Evolutionary conservation across 495 filamentous ascomycete genomes (phyloP).

Genomic region (Podospora fimiseda): DNA sequence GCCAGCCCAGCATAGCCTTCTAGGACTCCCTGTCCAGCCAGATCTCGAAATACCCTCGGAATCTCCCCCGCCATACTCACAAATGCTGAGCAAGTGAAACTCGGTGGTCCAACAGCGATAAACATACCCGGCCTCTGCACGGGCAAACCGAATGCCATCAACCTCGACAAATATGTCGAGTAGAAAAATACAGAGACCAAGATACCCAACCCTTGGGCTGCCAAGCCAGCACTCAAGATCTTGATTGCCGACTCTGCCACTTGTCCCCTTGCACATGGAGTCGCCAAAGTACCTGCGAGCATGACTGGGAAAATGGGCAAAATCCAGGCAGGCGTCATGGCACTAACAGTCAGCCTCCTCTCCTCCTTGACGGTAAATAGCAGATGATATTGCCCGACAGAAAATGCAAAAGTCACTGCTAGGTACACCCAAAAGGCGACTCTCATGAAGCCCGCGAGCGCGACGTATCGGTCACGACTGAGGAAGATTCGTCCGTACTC

Average conservation of each 20-base stretch:
- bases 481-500: slow-evolving; percentile 48
- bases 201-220: slow-evolving; percentile 48
- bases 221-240: slow-evolving; percentile 44
- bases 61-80: slow-evolving; percentile 53
- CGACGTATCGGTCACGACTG: slow-evolving; percentile 23
- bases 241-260: slow-evolving; percentile 29
- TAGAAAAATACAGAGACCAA: slow-evolving; percentile 47
- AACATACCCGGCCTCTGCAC: slow-evolving; percentile 59
- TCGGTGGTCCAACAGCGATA: slow-evolving; percentile 62
- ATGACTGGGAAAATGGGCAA: slow-evolving; percentile 52
- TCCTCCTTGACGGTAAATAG: slow-evolving; percentile 42
- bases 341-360: slow-evolving; percentile 28
- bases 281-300: slow-evolving; percentile 46
- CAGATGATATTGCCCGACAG: slow-evolving; percentile 45
- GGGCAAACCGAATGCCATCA: slow-evolving; percentile 55
- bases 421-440: slow-evolving; percentile 51
- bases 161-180: slow-evolving; percentile 49
- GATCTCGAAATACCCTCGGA: slow-evolving; percentile 16
- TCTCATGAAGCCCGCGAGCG: slow-evolving; percentile 37
- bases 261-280: slow-evolving; percentile 32
- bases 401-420: slow-evolving; percentile 33
- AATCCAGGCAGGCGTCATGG: slow-evolving; percentile 51
- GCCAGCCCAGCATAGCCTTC: slow-evolving; percentile 1
- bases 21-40: background rate
- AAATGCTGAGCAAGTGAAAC: slow-evolving; percentile 65